These are phyloP conservation scores for Fusarium continuum DNA, from an alignment of 2,329 filamentous ascomycete species.

Conservation along the genomic window DNA sequence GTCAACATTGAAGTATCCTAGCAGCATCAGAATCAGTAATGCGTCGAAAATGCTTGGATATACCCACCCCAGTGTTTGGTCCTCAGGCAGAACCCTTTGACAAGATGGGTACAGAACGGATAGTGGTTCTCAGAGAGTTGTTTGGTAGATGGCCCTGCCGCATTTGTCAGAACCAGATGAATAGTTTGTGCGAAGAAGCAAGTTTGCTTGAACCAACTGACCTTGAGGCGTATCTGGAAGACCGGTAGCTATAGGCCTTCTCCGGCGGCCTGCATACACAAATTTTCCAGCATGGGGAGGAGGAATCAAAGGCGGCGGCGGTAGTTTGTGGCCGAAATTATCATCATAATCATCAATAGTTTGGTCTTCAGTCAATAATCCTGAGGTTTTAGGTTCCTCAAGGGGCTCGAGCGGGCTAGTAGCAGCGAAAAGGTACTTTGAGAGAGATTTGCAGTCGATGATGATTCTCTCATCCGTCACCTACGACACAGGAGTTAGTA, in stretches of 20 bases:
- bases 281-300: not conserved
- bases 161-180: not conserved
- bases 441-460: not conserved
- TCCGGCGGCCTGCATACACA: not conserved
- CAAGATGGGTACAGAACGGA: not conserved
- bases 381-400: not conserved
- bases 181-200: too few relatives aligned
- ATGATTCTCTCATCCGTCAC: not conserved
- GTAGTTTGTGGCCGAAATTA: too few relatives aligned
- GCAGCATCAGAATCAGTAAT: not conserved
- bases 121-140: not conserved
- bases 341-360: not conserved
- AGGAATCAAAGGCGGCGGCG: not conserved
- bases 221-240: not conserved
- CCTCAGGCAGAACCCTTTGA: slow-evolving; percentile 8
- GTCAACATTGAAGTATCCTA: slow-evolving; percentile 7
- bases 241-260: not conserved
- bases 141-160: not conserved
- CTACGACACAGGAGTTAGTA: not conserved
- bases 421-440: not conserved
- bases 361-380: not conserved
- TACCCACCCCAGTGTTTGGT: slow-evolving; percentile 11
- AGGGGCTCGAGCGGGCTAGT: not conserved
- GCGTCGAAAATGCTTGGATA: too few relatives aligned
- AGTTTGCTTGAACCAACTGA: too few relatives aligned